phyloP scores from a whole-genome alignment of 2,329 filamentous ascomycete genomes.

The Sporothrix euskadiensis region DNA sequence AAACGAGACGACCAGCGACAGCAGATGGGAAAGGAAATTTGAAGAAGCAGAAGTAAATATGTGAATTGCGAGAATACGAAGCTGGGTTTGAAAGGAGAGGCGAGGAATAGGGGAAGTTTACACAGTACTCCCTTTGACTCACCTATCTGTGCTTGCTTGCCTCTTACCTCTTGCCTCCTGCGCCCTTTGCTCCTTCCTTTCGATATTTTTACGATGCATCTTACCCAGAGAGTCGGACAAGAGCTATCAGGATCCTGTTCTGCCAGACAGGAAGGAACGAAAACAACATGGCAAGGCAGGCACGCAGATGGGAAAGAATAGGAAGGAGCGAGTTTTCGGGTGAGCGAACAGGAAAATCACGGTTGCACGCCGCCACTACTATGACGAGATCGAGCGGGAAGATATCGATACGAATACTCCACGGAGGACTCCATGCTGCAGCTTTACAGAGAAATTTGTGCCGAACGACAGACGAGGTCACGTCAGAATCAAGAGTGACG shows the following conservation, averaged over 20 bases:
- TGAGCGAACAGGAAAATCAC: slow-evolving; percentile 9
- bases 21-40: neutral
- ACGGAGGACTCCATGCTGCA: slow-evolving; percentile 1
- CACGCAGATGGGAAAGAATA: slow-evolving; percentile 11
- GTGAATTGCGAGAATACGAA: neutral
- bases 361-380: neutral
- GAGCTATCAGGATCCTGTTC: neutral
- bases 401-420: neutral
- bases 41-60: neutral
- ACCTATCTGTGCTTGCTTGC: neutral
- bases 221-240: neutral
- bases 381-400: neutral
- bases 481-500: neutral
- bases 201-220: neutral
- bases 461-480: neutral
- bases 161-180: neutral
- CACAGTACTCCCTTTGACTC: neutral
- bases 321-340: neutral
- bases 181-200: slow-evolving; percentile 1
- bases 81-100: neutral
- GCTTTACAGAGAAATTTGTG: neutral
- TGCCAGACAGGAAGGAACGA: neutral
- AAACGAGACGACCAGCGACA: neutral
- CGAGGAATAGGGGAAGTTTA: neutral
- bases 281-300: neutral